Conservation (phyloP, 495 filamentous ascomycete genomes). For the Penicillium steckii region DNA sequence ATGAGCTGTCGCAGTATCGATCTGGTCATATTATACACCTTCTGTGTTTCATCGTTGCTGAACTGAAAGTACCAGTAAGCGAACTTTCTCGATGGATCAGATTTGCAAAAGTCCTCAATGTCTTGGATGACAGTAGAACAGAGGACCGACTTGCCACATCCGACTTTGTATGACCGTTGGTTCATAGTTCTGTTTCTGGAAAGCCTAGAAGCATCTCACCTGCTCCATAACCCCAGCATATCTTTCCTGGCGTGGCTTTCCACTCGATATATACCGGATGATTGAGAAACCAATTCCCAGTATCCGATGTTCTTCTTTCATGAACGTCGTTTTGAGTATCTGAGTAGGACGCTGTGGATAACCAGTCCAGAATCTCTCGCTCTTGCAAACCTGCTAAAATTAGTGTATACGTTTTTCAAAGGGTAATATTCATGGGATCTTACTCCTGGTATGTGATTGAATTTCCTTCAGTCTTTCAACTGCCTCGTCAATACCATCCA, state of each 20-base stretch:
- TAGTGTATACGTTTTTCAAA: not conserved
- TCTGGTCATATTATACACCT: constrained; percentile 8
- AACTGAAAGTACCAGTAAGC: constrained; percentile 24
- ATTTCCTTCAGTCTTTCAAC: not conserved
- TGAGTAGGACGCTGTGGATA: not conserved
- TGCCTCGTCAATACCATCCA: not conserved
- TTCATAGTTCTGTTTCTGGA: not conserved
- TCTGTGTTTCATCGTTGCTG: constrained; percentile 2
- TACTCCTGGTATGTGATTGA: not conserved
- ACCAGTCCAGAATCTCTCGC: not conserved
- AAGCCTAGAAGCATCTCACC: not conserved
- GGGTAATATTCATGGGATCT: not conserved
- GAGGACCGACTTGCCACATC: constrained; percentile 9
- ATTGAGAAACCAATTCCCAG: constrained; percentile 10
- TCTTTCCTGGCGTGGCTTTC: not conserved
- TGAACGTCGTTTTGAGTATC: not conserved
- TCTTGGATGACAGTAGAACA: constrained; percentile 17
- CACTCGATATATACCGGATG: constrained; percentile 1
- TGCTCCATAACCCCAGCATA: not conserved
- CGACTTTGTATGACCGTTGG: not conserved
- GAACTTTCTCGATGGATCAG: not conserved
- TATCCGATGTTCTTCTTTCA: not conserved
- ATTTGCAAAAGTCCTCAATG: constrained; percentile 2
- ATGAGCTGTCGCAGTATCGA: constrained; percentile 13
- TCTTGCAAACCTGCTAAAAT: not conserved